These are phyloP conservation scores for Wallacemonas sp. DNA, from an alignment of 208 protist genomes.

Conservation along the genomic window DNA sequence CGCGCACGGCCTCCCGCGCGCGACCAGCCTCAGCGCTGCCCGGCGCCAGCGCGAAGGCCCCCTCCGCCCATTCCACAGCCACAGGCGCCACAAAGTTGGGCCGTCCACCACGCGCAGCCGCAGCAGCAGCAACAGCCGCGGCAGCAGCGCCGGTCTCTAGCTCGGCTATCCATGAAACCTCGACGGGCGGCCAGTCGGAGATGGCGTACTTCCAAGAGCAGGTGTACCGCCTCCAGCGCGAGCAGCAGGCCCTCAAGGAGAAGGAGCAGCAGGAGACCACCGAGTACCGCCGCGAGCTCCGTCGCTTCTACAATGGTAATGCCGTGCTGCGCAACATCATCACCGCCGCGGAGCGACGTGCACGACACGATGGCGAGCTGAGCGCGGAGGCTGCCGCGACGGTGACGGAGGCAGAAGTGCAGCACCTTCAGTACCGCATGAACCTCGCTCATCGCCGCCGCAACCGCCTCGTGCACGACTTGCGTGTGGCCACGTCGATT, in stretches of 20 bases:
- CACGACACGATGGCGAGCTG: slow-evolving; percentile 21
- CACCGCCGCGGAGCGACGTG: slow-evolving; percentile 28
- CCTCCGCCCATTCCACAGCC: not conserved
- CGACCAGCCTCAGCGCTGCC: slow-evolving; percentile 4
- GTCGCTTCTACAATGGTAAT: slow-evolving; percentile 60
- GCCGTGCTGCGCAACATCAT: slow-evolving; percentile 67
- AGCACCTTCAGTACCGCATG: slow-evolving; percentile 46
- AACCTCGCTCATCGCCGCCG: slow-evolving; percentile 42
- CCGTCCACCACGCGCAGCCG: not conserved
- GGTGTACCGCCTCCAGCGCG: slow-evolving; percentile 35
- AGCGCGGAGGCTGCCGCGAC: slow-evolving; percentile 9
- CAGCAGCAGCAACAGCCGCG: not conserved
- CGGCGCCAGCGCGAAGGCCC: not conserved
- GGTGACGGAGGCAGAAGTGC: slow-evolving; percentile 64
- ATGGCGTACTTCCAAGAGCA: slow-evolving; percentile 50
- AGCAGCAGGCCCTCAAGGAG: slow-evolving; percentile 35
- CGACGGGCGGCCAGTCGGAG: slow-evolving; percentile 20
- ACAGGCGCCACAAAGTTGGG: not conserved
- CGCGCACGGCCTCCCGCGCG: not conserved
- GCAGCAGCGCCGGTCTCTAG: slow-evolving; percentile 1
- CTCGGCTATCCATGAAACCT: too few species aligned
- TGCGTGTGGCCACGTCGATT: slow-evolving; percentile 12
- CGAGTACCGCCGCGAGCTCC: slow-evolving; percentile 52
- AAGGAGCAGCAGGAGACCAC: slow-evolving; percentile 37
- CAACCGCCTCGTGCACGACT: slow-evolving; percentile 59